Base-by-base conservation (phyloP, 202 grass and related monocot genomes). In the Carex arenaria region DNA sequence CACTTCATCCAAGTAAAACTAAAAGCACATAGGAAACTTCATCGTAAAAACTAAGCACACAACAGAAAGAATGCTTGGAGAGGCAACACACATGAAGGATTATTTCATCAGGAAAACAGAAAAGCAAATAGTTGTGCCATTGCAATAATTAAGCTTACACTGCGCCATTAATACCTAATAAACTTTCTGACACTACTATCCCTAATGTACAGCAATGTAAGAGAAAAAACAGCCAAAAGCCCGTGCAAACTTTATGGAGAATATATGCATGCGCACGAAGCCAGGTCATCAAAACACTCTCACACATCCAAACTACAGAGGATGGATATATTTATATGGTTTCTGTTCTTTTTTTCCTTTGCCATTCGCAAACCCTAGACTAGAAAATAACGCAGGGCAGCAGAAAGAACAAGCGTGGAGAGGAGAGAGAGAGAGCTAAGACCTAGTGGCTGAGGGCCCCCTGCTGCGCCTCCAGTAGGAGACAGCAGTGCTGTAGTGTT, bases 401-500 rank as follows among this genome's bases (percentile, higher is more conserved):
- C 49, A 31, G 63, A 68, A 82, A 61, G 45, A 82, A 55, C 4
- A n/a, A 55, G 47, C 7, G 28, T 76, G 47, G 12, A 56, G 51
- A 34, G 7, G 51, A n/a, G 40, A 34, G 51, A 34, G 40, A 34
- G 40, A 72, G 51, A 4, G 28, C 73, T 77, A 77, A 77, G 73
- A 36, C 52, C 73, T 77, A 77, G 73, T 14, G 15, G 52, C n/a
- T 2, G 89, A 80, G 85, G 70, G 87, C 14, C 81, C 84, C 85
- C 59, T 92, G 72, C 94, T 93, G 85, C 93, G 91, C 71, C 88
- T 84, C 95, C 95, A 93, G 80, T 89, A 95, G 51, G 34, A 84
- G 64, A 88, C 85, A 0, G 95, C 95, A 4, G 89, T 89, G 73
- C 80, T 85, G 90, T 98, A 98, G 72, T 95, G 91, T 80, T 98